Evolutionary conservation across 2,329 filamentous ascomycete species (phyloP).

Genomic region (Botryosphaeria dothidea): DNA sequence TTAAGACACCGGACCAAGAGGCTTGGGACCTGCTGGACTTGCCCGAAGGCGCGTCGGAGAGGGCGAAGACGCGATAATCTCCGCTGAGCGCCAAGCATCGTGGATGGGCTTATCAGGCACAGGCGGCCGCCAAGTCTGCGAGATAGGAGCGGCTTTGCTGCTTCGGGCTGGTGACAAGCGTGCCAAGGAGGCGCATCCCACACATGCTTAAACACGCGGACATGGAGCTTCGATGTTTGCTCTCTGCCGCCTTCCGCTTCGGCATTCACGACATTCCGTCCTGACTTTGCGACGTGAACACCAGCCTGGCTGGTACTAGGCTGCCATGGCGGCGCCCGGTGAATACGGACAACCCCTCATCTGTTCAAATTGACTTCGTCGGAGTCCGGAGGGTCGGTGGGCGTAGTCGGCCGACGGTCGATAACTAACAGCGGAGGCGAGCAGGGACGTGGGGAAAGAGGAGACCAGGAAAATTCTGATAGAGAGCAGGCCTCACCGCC

Average conservation of each 20-base stretch:
- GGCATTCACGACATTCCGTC: background rate
- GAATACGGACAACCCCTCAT: background rate
- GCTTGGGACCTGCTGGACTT: background rate
- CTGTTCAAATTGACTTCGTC: background rate
- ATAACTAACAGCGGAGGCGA: background rate
- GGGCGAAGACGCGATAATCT: background rate
- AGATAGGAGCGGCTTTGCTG: background rate
- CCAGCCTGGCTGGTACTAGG: background rate
- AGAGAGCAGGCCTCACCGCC: background rate
- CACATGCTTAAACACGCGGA: background rate
- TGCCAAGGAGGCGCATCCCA: background rate
- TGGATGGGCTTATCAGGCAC: background rate
- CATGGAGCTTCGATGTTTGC: background rate
- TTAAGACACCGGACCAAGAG: background rate
- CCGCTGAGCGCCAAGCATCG: conserved; percentile 3
- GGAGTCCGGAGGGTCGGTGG: background rate
- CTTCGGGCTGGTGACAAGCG: conserved; percentile 11
- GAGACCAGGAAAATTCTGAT: background rate
- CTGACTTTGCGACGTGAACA: background rate
- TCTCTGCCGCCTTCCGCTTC: background rate
- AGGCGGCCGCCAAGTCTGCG: conserved; percentile 6
- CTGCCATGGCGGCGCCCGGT: background rate
- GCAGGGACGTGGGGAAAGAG: background rate
- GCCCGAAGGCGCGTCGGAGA: background rate
- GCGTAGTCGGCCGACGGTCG: background rate